Evolutionary conservation across 257 asterid genomes (phyloP), one percentile per base, ranked within the genome.

Genomic region (Ilex aquifolium): DNA sequence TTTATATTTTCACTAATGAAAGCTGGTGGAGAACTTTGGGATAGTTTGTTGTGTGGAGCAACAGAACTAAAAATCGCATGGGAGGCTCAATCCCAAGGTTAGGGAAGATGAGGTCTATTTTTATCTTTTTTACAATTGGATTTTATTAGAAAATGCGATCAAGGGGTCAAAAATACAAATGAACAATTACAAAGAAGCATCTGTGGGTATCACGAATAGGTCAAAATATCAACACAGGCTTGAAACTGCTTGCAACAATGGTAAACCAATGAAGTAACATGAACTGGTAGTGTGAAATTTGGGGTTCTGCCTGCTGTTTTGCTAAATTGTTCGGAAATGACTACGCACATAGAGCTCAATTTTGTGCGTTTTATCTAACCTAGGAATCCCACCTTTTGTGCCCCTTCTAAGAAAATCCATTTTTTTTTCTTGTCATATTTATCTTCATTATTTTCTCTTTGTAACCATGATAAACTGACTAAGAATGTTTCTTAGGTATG

Each of bases 401-500:
- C 42, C 42, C 42, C 5, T 4, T 8, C 42, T 4, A 36, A 36
- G 8, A 36, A 36, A 36, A 36, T 36, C 42, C 8, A 36, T 36
- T 36, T 36, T 36, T 36, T 4, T 36, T 36, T 36, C 8, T 36
- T 3, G 7, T 32, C 10, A 15, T 36, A 27, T 29, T 50, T 14
- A 12, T 31, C 32, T 36, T 52, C 15, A 15, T 12, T 52, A 32
- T 13, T 50, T 52, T 50, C 12, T 32, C 48, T 14, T n/a, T 53
- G 31, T 44, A 48, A 11, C 12, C 32, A 36, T n/a, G 56, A 57
- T 15, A 40, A 36, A 11, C 32, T 36, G 74, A 30, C 30, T 64
- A 54, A 31, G 16, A 29, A 32, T 67, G 21, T 60, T 65, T 31
- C 10, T 57, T 73, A 93, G 99, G 99, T 93, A 36, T 77, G 82